Evolutionary conservation across 768 basidiomycete genomes (phyloP).

Genomic region (Strobilomyces dryophilus): DNA sequence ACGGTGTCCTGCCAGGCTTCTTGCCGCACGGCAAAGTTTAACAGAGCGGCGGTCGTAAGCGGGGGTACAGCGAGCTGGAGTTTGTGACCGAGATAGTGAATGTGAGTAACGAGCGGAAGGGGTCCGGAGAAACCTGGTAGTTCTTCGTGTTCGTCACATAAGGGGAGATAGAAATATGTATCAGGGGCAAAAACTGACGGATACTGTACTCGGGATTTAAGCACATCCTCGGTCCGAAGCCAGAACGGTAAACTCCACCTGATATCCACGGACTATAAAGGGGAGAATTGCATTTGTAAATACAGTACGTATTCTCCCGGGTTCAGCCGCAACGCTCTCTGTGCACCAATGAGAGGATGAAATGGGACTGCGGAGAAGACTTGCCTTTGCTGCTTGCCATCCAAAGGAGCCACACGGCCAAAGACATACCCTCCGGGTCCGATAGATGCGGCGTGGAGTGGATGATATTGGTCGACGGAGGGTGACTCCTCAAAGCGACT

Average conservation of each 20-base stretch:
- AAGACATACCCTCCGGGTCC: constrained; percentile 35
- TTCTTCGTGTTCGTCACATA: constrained; percentile 28
- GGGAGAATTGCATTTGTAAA: constrained; percentile 34
- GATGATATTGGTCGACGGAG: background rate
- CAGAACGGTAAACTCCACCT: constrained; percentile 25
- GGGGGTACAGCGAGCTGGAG: constrained; percentile 40
- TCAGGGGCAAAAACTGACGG: constrained; percentile 43
- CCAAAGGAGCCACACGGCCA: constrained; percentile 47
- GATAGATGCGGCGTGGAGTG: constrained; percentile 17
- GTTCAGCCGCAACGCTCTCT: constrained; percentile 35
- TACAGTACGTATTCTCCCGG: constrained; percentile 20
- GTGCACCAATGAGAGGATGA: constrained; percentile 11
- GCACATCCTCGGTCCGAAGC: background rate
- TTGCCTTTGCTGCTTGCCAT: constrained; percentile 39
- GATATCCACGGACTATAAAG: constrained; percentile 40
- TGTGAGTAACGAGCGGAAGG: constrained; percentile 28
- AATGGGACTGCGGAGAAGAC: constrained; percentile 8
- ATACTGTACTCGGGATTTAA: constrained; percentile 29
- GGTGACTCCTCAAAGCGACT: constrained; percentile 8
- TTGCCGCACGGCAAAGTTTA: constrained; percentile 33
- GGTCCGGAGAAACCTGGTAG: constrained; percentile 30
- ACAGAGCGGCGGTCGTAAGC: constrained; percentile 37
- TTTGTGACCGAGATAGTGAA: constrained; percentile 39
- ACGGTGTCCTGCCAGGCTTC: constrained; percentile 34
- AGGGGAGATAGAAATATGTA: constrained; percentile 39